These are phyloP conservation scores for Kodamaea arcana DNA, from an alignment of 1,139 yeast species.

Conservation along the genomic window DNA sequence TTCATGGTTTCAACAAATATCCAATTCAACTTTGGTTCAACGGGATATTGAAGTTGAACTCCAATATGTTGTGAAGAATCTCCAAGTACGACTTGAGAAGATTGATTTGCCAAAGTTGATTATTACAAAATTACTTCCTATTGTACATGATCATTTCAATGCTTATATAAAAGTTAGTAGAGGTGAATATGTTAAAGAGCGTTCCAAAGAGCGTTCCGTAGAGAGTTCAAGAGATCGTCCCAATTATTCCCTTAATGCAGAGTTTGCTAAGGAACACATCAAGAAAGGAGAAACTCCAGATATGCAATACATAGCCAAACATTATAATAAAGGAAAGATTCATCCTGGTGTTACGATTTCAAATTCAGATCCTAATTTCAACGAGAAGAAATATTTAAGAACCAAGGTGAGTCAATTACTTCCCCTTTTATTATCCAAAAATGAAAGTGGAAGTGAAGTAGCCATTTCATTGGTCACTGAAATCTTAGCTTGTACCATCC, in stretches of 20 bases:
- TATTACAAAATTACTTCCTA: constrained; percentile 58
- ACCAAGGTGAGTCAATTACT: constrained; percentile 40
- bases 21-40: constrained; percentile 49
- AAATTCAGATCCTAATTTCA: constrained; percentile 37
- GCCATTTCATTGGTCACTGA: constrained; percentile 56
- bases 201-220: too few relatives aligned
- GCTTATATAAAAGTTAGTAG: constrained; percentile 38
- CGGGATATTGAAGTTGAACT: constrained; percentile 50
- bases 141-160: constrained; percentile 61
- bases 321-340: constrained; percentile 52
- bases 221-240: too few relatives aligned
- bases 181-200: too few relatives aligned
- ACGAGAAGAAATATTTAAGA: constrained; percentile 52
- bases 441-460: constrained; percentile 50
- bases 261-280: constrained; percentile 22
- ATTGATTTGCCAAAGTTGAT: constrained; percentile 57
- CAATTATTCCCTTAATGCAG: constrained; percentile 14
- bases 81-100: constrained; percentile 26
- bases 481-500: constrained; percentile 49
- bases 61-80: constrained; percentile 36
- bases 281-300: constrained; percentile 12
- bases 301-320: constrained; percentile 50
- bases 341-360: constrained; percentile 58
- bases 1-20: constrained; percentile 59
- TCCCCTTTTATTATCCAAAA: constrained; percentile 45